phyloP scores from a whole-genome alignment of 176 grass and related monocot species.

The Bonia amplexicaulis region DNA sequence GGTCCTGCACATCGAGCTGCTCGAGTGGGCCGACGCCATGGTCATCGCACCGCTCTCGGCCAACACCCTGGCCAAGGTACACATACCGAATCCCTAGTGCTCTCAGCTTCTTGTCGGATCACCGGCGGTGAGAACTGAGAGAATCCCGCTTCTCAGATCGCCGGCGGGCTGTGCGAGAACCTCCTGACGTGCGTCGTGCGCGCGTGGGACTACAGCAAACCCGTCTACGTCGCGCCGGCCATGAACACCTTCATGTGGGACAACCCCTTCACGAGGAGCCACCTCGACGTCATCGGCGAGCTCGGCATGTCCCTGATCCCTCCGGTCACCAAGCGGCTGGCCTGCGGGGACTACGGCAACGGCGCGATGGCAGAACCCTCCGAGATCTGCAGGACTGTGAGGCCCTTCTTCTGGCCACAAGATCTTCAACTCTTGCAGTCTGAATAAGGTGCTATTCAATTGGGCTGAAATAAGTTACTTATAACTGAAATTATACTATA shows the following conservation, averaged over 20 bases:
- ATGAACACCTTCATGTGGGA: slow-evolving; percentile 91
- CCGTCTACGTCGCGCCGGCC: slow-evolving; percentile 63
- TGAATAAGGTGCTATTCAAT: no score
- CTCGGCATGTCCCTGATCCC: slow-evolving; percentile 58
- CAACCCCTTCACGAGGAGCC: slow-evolving; percentile 65
- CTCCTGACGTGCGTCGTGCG: slow-evolving; percentile 78
- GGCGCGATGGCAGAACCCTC: slow-evolving; percentile 66
- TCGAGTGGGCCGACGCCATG: slow-evolving; percentile 76
- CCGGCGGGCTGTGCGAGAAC: slow-evolving; percentile 77
- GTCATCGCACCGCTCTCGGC: slow-evolving; percentile 75
- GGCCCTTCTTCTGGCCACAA: slow-evolving; percentile 36
- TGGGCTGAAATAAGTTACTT: no score
- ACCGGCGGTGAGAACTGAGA: neutral
- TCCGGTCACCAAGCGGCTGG: slow-evolving; percentile 58
- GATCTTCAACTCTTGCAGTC: neutral
- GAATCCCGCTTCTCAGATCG: slow-evolving; percentile 33
- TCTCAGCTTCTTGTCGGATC: neutral
- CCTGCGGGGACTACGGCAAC: slow-evolving; percentile 65
- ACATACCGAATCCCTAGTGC: neutral
- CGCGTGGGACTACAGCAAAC: slow-evolving; percentile 78
- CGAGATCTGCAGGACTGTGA: slow-evolving; percentile 42
- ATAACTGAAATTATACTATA: no score
- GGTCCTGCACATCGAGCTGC: slow-evolving; percentile 77
- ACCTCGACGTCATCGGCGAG: slow-evolving; percentile 39
- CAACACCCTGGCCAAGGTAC: slow-evolving; percentile 81